Evolutionary conservation across 139 green algal species (phyloP).

Genomic region (Chlorella vulgaris): DNA sequence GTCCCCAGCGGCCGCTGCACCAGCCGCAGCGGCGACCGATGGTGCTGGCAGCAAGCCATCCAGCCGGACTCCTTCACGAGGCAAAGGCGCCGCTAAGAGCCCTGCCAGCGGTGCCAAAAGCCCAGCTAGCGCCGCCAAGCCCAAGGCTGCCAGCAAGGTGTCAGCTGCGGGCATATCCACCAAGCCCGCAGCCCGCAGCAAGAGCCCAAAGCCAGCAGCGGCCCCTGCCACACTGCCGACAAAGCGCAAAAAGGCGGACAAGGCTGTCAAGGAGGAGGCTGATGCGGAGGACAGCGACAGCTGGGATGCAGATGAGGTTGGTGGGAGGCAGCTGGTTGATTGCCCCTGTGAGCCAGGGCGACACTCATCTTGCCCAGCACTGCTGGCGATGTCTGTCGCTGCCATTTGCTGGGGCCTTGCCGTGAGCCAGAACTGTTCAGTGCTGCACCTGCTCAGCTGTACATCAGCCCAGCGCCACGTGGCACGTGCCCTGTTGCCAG

Average conservation of each 20-base stretch:
- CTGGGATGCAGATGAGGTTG: neutral
- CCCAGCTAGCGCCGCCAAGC: no score
- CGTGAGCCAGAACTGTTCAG: no score
- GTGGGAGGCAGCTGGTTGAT: neutral
- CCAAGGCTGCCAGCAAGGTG: slow-evolving; percentile 12
- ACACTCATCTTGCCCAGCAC: neutral
- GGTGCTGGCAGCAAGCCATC: neutral
- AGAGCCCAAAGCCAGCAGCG: neutral
- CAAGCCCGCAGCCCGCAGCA: neutral
- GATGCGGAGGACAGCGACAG: neutral
- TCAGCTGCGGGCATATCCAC: neutral
- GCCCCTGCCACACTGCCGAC: neutral
- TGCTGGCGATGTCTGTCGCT: neutral
- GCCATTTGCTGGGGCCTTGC: no score
- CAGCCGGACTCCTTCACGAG: slow-evolving; percentile 1
- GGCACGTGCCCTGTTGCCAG: neutral
- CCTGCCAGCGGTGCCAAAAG: neutral
- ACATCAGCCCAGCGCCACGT: no score
- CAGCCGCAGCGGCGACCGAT: neutral
- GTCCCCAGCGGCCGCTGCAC: neutral
- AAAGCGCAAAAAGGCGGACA: neutral
- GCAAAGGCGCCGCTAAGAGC: slow-evolving; percentile 2
- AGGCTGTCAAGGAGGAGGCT: neutral
- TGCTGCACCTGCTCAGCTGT: no score
- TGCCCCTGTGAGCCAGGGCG: neutral